Base-by-base conservation (phyloP, 805 yeast species). In the Sugiyamaella smithiae region DNA sequence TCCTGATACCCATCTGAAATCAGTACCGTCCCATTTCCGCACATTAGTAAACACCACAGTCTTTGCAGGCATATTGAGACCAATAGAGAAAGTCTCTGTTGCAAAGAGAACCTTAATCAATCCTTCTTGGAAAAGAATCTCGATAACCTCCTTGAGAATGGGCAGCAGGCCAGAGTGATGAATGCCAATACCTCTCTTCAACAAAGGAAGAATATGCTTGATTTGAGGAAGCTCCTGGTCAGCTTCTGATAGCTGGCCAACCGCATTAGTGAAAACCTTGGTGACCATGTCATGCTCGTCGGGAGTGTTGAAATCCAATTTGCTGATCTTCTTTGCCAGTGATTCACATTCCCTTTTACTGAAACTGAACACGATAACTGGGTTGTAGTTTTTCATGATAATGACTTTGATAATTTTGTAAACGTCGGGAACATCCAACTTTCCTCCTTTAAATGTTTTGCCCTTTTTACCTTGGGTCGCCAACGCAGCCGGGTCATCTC, bases 1-100 rank as follows among this genome's bases (percentile, higher is more conserved):
- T 51, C 99, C 99, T 49, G 96, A 87, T 26, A 93, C 97, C 99
- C 99, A 93, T 70, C 99, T 82, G 75, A 91, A 89, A 16, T 91
- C 95, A 54, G 80, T 82, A 60, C 99, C 99, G 71, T 93, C 99
- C 96, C 97, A 93, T 67, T 93, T 93, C 65, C 99, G 81, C 17
- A 93, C 99, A 28, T 91, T 87, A 0, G 99, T 93, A 68, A 93
- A 93, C 2, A 93, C 99, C 40, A 93, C 99, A 0, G 99, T 93
- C 62, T 93, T 93, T 8, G 99, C 98, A 60, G 99, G 99, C 99
- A 93, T 93, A 70, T 93, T 93, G 46, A 93, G 79, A 45, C 99
- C 99, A 71, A 93, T 93, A 9, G 98, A 90, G 65, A 93, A 93
- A 2, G 99, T 93, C 67, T 93, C 99, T 0, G 99, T 93, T 3